These are phyloP conservation scores for Setaria italica DNA, from an alignment of 202 grass and related monocot species.

Conservation along the genomic window DNA sequence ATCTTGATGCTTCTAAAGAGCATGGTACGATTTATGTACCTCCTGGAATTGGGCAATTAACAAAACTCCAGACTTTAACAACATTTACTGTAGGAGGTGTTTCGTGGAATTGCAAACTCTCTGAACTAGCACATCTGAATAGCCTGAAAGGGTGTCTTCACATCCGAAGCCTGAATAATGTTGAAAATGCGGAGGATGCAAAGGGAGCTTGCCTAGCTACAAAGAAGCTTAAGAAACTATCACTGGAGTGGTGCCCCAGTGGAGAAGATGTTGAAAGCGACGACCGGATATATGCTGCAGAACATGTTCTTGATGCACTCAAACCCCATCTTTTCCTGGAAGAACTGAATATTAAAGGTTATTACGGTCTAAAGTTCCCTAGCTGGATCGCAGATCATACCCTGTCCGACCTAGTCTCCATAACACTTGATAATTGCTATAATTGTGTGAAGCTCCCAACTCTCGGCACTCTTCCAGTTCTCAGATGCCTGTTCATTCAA, in stretches of 20 bases:
- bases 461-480: slow-evolving; percentile 10
- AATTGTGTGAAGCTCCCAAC: slow-evolving; percentile 15
- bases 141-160: slow-evolving; percentile 3
- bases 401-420: background rate
- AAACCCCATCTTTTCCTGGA: background rate
- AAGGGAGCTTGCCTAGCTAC: background rate
- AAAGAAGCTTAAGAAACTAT: slow-evolving; percentile 26
- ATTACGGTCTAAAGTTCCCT: slow-evolving; percentile 15
- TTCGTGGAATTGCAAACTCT: slow-evolving; percentile 24
- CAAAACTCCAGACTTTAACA: slow-evolving; percentile 28
- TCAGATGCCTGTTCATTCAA: background rate
- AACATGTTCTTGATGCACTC: slow-evolving; percentile 21
- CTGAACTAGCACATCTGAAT: background rate
- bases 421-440: background rate
- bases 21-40: background rate
- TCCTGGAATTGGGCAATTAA: slow-evolving; percentile 23
- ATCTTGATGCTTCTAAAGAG: slow-evolving; percentile 27
- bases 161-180: slow-evolving; percentile 17
- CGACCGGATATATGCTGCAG: background rate
- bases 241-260: slow-evolving; percentile 20
- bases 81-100: slow-evolving; percentile 31
- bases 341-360: slow-evolving; percentile 33
- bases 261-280: background rate
- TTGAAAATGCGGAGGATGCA: slow-evolving; percentile 11
- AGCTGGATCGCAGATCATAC: slow-evolving; percentile 11